These are phyloP conservation scores for Xylaria sp. DNA, from an alignment of 2,329 filamentous ascomycete species.

Conservation along the genomic window DNA sequence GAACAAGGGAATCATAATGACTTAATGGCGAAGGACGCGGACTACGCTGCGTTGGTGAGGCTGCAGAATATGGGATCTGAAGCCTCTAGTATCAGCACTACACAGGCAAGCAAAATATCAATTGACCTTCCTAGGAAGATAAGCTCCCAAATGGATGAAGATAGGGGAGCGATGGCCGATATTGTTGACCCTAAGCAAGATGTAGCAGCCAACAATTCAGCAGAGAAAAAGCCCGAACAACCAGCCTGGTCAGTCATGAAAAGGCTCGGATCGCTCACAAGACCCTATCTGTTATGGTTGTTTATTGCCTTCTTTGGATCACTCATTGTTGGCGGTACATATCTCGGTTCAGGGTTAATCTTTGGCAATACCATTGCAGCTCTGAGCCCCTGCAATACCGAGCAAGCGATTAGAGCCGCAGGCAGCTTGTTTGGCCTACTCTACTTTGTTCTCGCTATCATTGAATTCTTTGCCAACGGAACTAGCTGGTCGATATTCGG, in stretches of 20 bases:
- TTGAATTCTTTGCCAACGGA: slow-evolving; percentile 71
- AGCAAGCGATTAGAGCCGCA: slow-evolving; percentile 51
- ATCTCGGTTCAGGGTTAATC: slow-evolving; percentile 65
- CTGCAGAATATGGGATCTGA: slow-evolving; percentile 51
- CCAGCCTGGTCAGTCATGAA: slow-evolving; percentile 55
- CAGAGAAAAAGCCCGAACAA: slow-evolving; percentile 30
- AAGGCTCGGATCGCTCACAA: slow-evolving; percentile 52
- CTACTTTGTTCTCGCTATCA: slow-evolving; percentile 63
- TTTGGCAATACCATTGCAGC: slow-evolving; percentile 64
- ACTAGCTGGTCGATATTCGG: slow-evolving; percentile 66
- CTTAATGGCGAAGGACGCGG: slow-evolving; percentile 58
- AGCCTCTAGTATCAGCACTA: slow-evolving; percentile 49
- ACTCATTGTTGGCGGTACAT: slow-evolving; percentile 66
- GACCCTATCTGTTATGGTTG: slow-evolving; percentile 55
- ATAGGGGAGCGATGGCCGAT: slow-evolving; percentile 30
- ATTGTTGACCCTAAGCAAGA: slow-evolving; percentile 32
- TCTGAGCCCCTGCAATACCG: slow-evolving; percentile 61
- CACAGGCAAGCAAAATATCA: slow-evolving; percentile 45
- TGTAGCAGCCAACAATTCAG: slow-evolving; percentile 20
- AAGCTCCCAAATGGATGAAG: slow-evolving; percentile 31
- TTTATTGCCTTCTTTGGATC: slow-evolving; percentile 57
- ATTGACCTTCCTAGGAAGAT: slow-evolving; percentile 52
- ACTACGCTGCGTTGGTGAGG: slow-evolving; percentile 50
- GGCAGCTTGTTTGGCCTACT: slow-evolving; percentile 55
- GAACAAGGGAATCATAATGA: slow-evolving; percentile 72